Conservation (phyloP, 2,329 filamentous ascomycete genomes). For the Chaetomium strumarium region DNA sequence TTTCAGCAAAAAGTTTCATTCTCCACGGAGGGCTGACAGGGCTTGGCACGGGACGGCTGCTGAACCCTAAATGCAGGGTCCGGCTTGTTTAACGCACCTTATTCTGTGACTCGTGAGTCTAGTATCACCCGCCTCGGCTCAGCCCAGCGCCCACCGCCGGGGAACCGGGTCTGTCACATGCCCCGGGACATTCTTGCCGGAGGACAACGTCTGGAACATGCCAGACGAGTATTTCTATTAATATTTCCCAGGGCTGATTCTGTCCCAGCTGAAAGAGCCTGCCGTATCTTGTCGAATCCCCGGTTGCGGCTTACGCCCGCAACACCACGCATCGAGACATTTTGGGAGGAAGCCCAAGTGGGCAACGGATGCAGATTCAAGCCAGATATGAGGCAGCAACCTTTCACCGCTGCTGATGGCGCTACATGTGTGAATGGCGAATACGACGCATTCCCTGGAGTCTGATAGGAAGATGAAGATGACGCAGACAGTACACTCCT, state of each 20-base stretch:
- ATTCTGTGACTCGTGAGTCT: background rate
- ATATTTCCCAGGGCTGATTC: slow-evolving; percentile 5
- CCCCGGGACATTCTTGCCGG: slow-evolving; percentile 2
- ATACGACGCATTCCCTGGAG: too few relatives aligned
- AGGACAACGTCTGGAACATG: background rate
- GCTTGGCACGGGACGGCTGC: background rate
- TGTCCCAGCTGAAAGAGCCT: slow-evolving; percentile 6
- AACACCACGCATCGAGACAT: slow-evolving; percentile 1
- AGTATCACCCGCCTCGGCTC: too few relatives aligned
- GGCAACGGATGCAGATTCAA: background rate
- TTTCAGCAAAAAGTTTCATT: slow-evolving; percentile 3
- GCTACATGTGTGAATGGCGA: too few relatives aligned
- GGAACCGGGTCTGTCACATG: slow-evolving; percentile 6
- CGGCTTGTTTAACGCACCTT: background rate
- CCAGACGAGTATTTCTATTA: slow-evolving; percentile 11
- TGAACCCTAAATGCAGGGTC: slow-evolving; percentile 10
- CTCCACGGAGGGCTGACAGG: slow-evolving; percentile 6
- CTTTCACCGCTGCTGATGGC: too few relatives aligned
- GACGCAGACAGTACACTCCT: too few relatives aligned
- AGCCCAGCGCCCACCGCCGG: too few relatives aligned
- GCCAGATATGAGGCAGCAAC: slow-evolving; percentile 1
- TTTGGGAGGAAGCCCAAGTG: background rate
- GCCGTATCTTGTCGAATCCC: background rate
- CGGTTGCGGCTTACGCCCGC: background rate
- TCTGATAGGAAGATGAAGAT: too few relatives aligned